Conservation (phyloP, 164 flowering plant species). For the Paratinospora sagittata region DNA sequence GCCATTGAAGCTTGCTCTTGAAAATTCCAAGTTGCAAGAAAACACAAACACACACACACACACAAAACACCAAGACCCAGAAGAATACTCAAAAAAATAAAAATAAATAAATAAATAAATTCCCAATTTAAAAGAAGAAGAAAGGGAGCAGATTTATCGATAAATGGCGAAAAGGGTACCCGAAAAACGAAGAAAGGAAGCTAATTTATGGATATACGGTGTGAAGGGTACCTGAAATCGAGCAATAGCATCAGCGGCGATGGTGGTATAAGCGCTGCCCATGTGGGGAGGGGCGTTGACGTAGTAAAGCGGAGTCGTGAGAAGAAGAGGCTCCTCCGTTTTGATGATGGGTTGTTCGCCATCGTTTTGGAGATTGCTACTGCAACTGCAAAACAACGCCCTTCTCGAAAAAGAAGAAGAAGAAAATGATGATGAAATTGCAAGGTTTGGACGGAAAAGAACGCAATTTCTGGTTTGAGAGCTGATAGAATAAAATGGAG, state of each 20-base stretch:
- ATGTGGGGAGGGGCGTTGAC: slow-evolving; percentile 99
- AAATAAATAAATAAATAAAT: no score
- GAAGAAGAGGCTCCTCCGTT: slow-evolving; percentile 59
- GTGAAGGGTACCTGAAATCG: slow-evolving; percentile 68
- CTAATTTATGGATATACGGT: neutral
- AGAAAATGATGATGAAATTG: slow-evolving; percentile 3
- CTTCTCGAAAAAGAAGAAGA: no score
- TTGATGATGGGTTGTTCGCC: slow-evolving; percentile 5
- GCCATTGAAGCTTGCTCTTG: neutral
- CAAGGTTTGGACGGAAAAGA: slow-evolving; percentile 23
- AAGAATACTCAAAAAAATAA: no score
- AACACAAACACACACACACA: no score
- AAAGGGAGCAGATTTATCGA: neutral
- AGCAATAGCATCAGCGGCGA: slow-evolving; percentile 94
- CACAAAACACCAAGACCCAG: no score
- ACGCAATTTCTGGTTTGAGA: slow-evolving; percentile 20
- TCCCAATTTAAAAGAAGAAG: no score
- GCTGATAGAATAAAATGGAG: slow-evolving; percentile 29
- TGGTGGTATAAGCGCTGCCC: slow-evolving; percentile 98
- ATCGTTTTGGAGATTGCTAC: neutral
- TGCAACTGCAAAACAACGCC: slow-evolving; percentile 27
- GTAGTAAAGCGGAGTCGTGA: slow-evolving; percentile 95
- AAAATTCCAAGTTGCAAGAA: no score
- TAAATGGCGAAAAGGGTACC: slow-evolving; percentile 29
- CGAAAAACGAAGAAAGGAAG: slow-evolving; percentile 34